phyloP scores from a whole-genome alignment of 805 yeast species.

The Osmozyma mogii region DNA sequence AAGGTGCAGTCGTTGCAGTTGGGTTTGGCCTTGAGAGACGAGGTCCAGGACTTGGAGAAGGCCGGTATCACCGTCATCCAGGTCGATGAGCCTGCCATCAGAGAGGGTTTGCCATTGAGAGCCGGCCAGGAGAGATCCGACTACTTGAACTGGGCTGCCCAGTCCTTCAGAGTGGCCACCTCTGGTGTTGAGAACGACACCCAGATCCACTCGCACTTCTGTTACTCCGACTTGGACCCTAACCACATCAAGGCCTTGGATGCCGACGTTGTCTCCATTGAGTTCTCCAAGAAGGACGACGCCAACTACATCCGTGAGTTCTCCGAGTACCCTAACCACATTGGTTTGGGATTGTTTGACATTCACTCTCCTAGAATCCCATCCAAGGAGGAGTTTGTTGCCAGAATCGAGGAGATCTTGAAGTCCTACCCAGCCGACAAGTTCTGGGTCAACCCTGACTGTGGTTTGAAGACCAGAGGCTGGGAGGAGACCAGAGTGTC shows the following conservation, averaged over 20 bases:
- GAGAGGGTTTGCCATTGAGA: conserved; percentile 99
- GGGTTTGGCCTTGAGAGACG: conserved; percentile 96
- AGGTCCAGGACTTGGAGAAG: conserved; percentile 95
- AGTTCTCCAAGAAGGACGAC: conserved; percentile 99
- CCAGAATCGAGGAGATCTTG: conserved; percentile 89
- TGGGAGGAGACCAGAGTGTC: conserved; percentile 97
- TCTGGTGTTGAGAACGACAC: conserved; percentile 93
- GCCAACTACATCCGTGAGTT: conserved; percentile 97
- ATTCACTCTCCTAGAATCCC: conserved; percentile 99
- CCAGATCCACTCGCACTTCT: conserved; percentile 99
- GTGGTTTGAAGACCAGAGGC: conserved; percentile 99
- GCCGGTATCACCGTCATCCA: conserved; percentile 98
- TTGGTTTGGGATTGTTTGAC: conserved; percentile 98
- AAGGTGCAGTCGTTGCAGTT: conserved; percentile 93
- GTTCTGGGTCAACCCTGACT: conserved; percentile 99
- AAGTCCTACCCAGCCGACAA: conserved; percentile 96
- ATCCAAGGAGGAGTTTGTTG: conserved; percentile 91
- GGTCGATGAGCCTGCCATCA: conserved; percentile 99
- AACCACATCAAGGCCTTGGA: conserved; percentile 98
- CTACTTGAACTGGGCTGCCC: conserved; percentile 98
- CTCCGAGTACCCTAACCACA: conserved; percentile 98
- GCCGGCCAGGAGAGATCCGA: conserved; percentile 94
- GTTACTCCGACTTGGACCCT: conserved; percentile 99
- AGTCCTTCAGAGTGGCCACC: conserved; percentile 98
- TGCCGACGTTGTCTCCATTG: conserved; percentile 98